Conservation (phyloP, 495 filamentous ascomycete genomes). For the Neurospora sp. region DNA sequence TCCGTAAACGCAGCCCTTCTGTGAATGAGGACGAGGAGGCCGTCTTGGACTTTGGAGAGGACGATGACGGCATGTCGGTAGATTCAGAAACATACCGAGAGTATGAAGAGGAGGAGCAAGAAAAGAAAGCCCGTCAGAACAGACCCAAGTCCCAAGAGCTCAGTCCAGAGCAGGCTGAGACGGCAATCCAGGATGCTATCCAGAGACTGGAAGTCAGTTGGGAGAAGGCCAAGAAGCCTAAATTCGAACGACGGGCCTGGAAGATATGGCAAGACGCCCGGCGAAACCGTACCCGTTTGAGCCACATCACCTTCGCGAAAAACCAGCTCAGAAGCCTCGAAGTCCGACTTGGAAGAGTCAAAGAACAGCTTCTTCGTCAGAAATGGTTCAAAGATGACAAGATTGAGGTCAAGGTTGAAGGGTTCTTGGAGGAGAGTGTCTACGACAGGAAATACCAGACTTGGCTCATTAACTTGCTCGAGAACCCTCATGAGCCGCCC, state of each 20-base stretch:
- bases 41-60: conserved; percentile 59
- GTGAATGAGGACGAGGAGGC: conserved; percentile 36
- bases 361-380: conserved; percentile 37
- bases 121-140: conserved; percentile 1
- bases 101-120: conserved; percentile 29
- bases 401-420: conserved; percentile 41
- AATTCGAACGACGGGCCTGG: conserved; percentile 42
- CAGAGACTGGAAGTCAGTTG: conserved; percentile 45
- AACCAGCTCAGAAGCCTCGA: conserved; percentile 20
- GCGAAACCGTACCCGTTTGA: conserved; percentile 11
- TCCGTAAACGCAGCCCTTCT: conserved; percentile 13
- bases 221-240: conserved; percentile 44
- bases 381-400: conserved; percentile 38
- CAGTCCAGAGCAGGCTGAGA: conserved; percentile 35
- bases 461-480: conserved; percentile 47
- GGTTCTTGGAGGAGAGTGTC: conserved; percentile 49
- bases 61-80: conserved; percentile 53
- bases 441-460: conserved; percentile 41
- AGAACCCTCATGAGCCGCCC: conserved; percentile 38
- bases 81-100: conserved; percentile 32
- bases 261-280: conserved; percentile 49
- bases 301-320: conserved; percentile 11
- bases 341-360: conserved; percentile 39
- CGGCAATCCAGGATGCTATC: conserved; percentile 44
- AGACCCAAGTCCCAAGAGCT: conserved; percentile 16